A percentile compares a stretch with the other conserved stretches of the same genome.
These are phyloP conservation scores for Zangia roseola DNA, from an alignment of 768 basidiomycete species.

Conservation along the genomic window DNA sequence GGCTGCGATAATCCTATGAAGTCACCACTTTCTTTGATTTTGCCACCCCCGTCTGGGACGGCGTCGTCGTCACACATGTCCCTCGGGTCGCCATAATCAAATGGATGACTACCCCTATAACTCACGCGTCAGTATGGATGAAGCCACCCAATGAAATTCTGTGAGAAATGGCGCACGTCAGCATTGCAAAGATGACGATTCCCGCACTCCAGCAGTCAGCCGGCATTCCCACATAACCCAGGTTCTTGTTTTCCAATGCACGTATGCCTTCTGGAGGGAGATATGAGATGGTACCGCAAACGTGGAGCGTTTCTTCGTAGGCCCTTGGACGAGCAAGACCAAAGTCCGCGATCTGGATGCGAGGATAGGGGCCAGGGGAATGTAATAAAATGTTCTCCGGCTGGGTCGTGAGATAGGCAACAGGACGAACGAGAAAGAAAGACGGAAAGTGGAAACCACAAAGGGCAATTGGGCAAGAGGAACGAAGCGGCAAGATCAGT, in stretches of 20 bases:
- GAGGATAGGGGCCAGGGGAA: conserved; percentile 81
- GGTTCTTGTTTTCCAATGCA: conserved; percentile 70
- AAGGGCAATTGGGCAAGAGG: background rate
- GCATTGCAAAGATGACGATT: conserved; percentile 78
- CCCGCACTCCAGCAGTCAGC: conserved; percentile 90
- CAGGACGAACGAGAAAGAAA: background rate
- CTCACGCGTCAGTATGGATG: conserved; percentile 4
- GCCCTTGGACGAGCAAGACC: conserved; percentile 79
- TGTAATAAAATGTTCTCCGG: conserved; percentile 83
- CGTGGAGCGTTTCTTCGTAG: conserved; percentile 80
- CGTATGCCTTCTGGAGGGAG: conserved; percentile 83
- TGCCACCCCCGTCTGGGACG: conserved; percentile 12
- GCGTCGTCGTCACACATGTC: conserved; percentile 14
- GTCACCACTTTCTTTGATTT: conserved; percentile 37
- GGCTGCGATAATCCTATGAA: conserved; percentile 27
- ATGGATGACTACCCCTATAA: conserved; percentile 73
- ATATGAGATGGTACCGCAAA: conserved; percentile 86
- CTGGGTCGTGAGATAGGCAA: conserved; percentile 31
- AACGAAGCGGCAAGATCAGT: background rate
- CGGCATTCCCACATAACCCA: conserved; percentile 80
- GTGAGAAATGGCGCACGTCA: conserved; percentile 56
- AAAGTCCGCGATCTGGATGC: conserved; percentile 83
- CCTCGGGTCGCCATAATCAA: conserved; percentile 53
- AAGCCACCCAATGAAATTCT: background rate
- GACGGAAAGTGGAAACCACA: background rate